Conservation (phyloP, 495 filamentous ascomycete species). For the Ascodesmis nigricans region DNA sequence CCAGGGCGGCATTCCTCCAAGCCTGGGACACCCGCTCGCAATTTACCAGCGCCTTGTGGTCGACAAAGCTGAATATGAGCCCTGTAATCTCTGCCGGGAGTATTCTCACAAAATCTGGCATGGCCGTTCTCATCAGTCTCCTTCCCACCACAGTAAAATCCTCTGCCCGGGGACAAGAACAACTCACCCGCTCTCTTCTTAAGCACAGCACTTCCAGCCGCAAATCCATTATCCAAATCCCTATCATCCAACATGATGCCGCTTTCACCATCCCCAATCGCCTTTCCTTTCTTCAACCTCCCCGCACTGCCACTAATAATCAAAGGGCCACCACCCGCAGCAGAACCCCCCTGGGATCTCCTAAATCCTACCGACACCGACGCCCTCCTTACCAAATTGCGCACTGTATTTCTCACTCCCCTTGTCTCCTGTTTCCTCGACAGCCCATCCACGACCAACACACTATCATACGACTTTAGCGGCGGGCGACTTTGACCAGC, state of each 20-base stretch:
- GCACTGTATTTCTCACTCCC: slow-evolving; percentile 2
- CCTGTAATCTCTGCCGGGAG: slow-evolving; percentile 19
- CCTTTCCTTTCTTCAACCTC: slow-evolving; percentile 11
- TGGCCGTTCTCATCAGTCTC: background rate
- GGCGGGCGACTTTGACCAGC: too few relatives aligned
- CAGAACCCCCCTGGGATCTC: slow-evolving; percentile 8
- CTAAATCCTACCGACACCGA: slow-evolving; percentile 1
- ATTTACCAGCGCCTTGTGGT: slow-evolving; percentile 16
- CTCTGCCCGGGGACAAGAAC: background rate
- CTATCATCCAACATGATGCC: slow-evolving; percentile 20
- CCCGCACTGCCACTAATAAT: background rate
- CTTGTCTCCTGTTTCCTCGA: background rate
- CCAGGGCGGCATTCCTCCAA: slow-evolving; percentile 16
- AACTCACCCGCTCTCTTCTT: slow-evolving; percentile 1
- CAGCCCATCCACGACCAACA: slow-evolving; percentile 9
- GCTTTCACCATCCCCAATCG: slow-evolving; percentile 20
- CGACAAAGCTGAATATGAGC: slow-evolving; percentile 20
- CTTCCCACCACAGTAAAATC: background rate
- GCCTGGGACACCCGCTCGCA: slow-evolving; percentile 19
- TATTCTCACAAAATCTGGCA: slow-evolving; percentile 16
- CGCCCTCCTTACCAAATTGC: slow-evolving; percentile 1
- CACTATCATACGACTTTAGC: too few relatives aligned
- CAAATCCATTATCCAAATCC: slow-evolving; percentile 13
- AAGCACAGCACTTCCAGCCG: background rate
- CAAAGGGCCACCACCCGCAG: slow-evolving; percentile 5